phyloP scores from a whole-genome alignment of 345 rosid species.

The Eucalyptus globulus region DNA sequence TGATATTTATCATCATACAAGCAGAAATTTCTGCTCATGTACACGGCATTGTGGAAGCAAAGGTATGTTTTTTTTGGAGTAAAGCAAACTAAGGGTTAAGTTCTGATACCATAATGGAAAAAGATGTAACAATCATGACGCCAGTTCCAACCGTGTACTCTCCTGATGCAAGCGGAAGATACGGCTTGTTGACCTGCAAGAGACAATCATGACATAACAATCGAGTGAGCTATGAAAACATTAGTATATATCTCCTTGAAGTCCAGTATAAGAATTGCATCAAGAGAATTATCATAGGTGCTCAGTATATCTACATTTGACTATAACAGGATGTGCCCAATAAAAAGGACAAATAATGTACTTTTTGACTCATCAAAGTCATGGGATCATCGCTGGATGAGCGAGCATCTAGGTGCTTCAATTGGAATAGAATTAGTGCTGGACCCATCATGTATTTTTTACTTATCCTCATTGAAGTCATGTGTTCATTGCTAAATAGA shows the following conservation, averaged over 20 bases:
- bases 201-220: background rate
- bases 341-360: background rate
- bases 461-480: background rate
- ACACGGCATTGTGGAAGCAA: background rate
- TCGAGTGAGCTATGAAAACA: background rate
- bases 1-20: background rate
- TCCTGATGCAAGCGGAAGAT: slow-evolving; percentile 96
- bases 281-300: background rate
- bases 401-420: background rate
- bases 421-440: background rate
- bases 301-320: background rate
- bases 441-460: background rate
- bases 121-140: slow-evolving; percentile 41
- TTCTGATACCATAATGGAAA: slow-evolving; percentile 61
- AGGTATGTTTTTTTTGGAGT: background rate
- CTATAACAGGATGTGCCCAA: background rate
- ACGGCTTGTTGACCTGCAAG: slow-evolving; percentile 87
- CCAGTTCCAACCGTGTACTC: slow-evolving; percentile 68
- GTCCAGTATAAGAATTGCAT: background rate
- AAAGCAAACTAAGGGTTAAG: background rate
- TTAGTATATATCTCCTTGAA: background rate
- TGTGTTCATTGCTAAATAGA: background rate
- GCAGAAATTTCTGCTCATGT: background rate
- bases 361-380: background rate
- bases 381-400: background rate